phyloP scores from a whole-genome alignment of 1,139 yeast genomes.

The Saccharomycopsis crataegensis region DNA sequence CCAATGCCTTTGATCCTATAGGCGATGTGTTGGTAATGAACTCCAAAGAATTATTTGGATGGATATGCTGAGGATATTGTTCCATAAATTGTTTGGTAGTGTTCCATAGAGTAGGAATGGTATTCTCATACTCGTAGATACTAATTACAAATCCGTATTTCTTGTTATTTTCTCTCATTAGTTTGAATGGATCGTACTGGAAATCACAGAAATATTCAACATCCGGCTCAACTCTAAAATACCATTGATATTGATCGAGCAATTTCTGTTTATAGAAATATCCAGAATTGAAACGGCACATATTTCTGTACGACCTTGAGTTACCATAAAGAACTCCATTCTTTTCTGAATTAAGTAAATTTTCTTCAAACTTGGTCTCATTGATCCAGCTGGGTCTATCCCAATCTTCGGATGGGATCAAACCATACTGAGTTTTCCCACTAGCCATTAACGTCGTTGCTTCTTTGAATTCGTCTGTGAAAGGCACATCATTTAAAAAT shows the following conservation, averaged over 20 bases:
- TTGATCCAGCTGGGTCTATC: conserved; percentile 49
- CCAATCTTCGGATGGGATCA: conserved; percentile 66
- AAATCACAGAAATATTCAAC: conserved; percentile 82
- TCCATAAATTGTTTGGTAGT: conserved; percentile 54
- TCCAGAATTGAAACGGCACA: conserved; percentile 82
- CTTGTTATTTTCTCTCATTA: conserved; percentile 63
- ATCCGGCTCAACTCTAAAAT: conserved; percentile 91
- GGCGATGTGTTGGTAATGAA: conserved; percentile 60
- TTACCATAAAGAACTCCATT: conserved; percentile 69
- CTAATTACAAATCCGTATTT: conserved; percentile 84
- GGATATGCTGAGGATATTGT: conserved; percentile 53
- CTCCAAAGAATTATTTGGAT: conserved; percentile 59
- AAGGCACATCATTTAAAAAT: conserved; percentile 76
- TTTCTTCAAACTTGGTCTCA: conserved; percentile 38
- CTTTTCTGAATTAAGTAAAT: conserved; percentile 48
- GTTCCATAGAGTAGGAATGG: conserved; percentile 80
- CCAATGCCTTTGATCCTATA: conserved; percentile 28
- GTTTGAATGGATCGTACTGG: conserved; percentile 78
- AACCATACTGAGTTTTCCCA: conserved; percentile 69
- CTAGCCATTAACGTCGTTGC: conserved; percentile 79
- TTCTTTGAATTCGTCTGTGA: conserved; percentile 56
- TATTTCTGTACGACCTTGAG: conserved; percentile 69
- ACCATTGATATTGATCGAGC: conserved; percentile 64
- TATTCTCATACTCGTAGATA: conserved; percentile 69
- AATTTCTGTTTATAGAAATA: conserved; percentile 69